These are phyloP conservation scores for Gaultheria prostrata DNA, from an alignment of 148 eudicot species.

Conservation along the genomic window DNA sequence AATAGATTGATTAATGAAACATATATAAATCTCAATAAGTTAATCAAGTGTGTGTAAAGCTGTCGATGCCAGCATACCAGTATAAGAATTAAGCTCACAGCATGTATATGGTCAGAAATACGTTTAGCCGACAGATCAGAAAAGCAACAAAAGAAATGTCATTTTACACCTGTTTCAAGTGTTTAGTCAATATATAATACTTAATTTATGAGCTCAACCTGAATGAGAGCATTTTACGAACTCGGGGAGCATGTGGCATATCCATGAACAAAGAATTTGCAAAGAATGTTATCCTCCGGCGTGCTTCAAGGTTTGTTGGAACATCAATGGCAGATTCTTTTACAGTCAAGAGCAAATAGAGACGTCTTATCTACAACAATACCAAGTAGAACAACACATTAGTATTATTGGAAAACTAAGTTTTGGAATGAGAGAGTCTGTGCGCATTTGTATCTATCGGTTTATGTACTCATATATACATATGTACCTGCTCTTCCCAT, in stretches of 20 bases:
- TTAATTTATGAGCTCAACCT: conserved; percentile 22
- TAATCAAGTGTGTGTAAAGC: background rate
- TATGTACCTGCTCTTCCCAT: conserved; percentile 89
- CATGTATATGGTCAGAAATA: background rate
- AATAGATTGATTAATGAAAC: background rate
- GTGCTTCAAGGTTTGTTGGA: conserved; percentile 57
- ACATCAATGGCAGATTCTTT: conserved; percentile 55
- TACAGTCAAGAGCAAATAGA: conserved; percentile 45
- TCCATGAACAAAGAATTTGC: conserved; percentile 54
- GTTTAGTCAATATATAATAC: background rate
- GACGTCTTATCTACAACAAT: conserved; percentile 42
- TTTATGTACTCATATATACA: background rate
- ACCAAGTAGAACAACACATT: conserved; percentile 8
- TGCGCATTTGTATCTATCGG: background rate
- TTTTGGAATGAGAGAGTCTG: background rate
- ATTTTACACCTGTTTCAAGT: background rate
- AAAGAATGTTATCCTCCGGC: conserved; percentile 50
- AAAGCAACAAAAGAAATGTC: background rate
- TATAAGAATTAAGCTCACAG: background rate
- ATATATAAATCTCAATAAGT: background rate
- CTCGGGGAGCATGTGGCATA: conserved; percentile 53
- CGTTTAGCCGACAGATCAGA: background rate
- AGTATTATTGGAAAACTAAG: background rate
- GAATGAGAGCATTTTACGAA: conserved; percentile 55
- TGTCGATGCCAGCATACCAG: background rate